Base-by-base conservation (phyloP, 257 asterid genomes). In the Oldenlandia corymbosa region DNA sequence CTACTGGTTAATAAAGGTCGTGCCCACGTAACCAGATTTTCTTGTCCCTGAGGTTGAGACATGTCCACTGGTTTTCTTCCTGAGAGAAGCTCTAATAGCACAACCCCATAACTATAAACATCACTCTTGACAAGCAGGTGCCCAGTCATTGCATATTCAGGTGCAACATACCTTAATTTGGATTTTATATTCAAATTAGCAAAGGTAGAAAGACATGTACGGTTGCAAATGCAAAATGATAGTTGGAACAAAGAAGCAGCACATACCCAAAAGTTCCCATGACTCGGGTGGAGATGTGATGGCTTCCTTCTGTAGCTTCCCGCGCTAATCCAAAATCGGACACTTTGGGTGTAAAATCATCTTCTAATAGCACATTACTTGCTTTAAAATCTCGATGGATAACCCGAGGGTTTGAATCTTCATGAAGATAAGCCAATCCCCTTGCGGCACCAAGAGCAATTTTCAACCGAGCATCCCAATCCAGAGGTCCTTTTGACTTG, bases 251-350 rank as follows among this genome's bases (percentile, higher is more conserved):
- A 37, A 7, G 47, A 42, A 17, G 66, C 60, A 51, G 56, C 45
- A 72, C 77, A 49, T 87, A 93, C 99, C 99, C 99, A 59, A 93
- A 93, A 71, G 99, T 93, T 63, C 99, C 99, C 99, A 93, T 93
- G 78, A 93, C 99, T 47, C 97, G 83, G 50, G 99, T 93, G 60
- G 99, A 93, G 60, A 93, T 83, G 76, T 90, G 97, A 64, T 87
- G 82, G 71, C 92, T 85, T 68, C 97, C 99, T 74, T 93, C 99
- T 7, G 97, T 84, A 64, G 99, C 99, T 83, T 90, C 96, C 60
- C 97, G 77, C 17, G 99, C 99, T 79, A 93, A 76, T 70, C 99
- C 99, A 73, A 93, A 93, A 79, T 93, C 98, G 13, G 99, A 84
- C 63, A 93, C 99, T 81, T 93, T 93, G 49, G 99, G 97, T 61